These are phyloP conservation scores for Prunus mira DNA, from an alignment of 306 rosid genomes.

Conservation along the genomic window DNA sequence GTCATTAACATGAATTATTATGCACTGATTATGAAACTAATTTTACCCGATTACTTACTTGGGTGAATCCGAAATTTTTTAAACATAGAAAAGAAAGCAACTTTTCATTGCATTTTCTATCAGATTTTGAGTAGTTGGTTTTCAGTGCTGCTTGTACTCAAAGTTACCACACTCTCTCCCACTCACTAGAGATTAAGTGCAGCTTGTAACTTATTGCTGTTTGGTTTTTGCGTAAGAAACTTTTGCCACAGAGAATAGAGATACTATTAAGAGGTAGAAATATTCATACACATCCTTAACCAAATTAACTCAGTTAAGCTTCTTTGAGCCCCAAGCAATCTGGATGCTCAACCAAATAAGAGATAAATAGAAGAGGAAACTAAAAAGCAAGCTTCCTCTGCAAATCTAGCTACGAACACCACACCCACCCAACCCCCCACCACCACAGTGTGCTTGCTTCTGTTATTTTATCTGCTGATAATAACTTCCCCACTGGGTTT, in stretches of 20 bases:
- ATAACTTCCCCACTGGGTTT: constrained; percentile 7
- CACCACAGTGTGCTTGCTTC: neutral
- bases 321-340: constrained; percentile 1
- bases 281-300: constrained; percentile 5
- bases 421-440: neutral
- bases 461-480: neutral
- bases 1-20: neutral
- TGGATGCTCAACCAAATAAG: constrained; percentile 7
- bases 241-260: neutral
- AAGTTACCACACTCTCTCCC: neutral
- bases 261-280: neutral
- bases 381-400: neutral
- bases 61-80: neutral
- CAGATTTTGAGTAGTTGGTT: neutral
- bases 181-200: neutral
- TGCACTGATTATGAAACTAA: neutral
- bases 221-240: neutral
- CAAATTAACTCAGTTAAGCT: neutral
- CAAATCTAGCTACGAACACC: neutral
- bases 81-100: no score
- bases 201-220: neutral
- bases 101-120: neutral
- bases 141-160: neutral
- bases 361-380: neutral
- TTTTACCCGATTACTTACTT: no score